These are phyloP conservation scores for Mollisiaceae sp. DNA, from an alignment of 2,329 filamentous ascomycete genomes.

Conservation along the genomic window DNA sequence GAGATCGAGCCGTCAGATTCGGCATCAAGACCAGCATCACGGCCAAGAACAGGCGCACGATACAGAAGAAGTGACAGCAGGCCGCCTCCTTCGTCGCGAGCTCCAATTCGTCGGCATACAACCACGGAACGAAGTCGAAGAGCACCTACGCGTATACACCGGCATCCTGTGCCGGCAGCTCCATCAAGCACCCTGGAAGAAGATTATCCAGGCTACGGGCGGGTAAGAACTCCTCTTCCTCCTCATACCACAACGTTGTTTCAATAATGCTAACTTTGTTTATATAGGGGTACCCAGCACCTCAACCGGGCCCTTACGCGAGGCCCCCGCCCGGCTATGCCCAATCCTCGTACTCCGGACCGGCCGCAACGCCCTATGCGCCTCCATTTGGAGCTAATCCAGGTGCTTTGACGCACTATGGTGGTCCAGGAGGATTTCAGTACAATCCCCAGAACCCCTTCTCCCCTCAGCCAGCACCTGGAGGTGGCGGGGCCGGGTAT, in stretches of 20 bases:
- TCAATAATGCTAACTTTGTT: neutral
- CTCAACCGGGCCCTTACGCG: slow-evolving; percentile 36
- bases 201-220: slow-evolving; percentile 61
- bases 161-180: slow-evolving; percentile 53
- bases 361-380: slow-evolving; percentile 33
- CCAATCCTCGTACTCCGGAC: slow-evolving; percentile 38
- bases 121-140: slow-evolving; percentile 43
- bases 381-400: slow-evolving; percentile 39
- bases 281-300: slow-evolving; percentile 40
- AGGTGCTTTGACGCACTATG: slow-evolving; percentile 41
- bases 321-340: slow-evolving; percentile 39
- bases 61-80: slow-evolving; percentile 41
- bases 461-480: slow-evolving; percentile 36
- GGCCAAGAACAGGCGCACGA: slow-evolving; percentile 34
- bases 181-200: slow-evolving; percentile 69
- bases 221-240: slow-evolving; percentile 7
- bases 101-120: slow-evolving; percentile 45
- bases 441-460: slow-evolving; percentile 40
- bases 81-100: slow-evolving; percentile 47
- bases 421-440: slow-evolving; percentile 33
- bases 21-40: slow-evolving; percentile 56
- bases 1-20: slow-evolving; percentile 64
- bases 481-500: slow-evolving; percentile 38
- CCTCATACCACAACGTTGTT: neutral
- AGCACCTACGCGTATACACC: slow-evolving; percentile 48